Conservation (phyloP, 2,329 filamentous ascomycete genomes). For the Hansfordia pulvinata region DNA sequence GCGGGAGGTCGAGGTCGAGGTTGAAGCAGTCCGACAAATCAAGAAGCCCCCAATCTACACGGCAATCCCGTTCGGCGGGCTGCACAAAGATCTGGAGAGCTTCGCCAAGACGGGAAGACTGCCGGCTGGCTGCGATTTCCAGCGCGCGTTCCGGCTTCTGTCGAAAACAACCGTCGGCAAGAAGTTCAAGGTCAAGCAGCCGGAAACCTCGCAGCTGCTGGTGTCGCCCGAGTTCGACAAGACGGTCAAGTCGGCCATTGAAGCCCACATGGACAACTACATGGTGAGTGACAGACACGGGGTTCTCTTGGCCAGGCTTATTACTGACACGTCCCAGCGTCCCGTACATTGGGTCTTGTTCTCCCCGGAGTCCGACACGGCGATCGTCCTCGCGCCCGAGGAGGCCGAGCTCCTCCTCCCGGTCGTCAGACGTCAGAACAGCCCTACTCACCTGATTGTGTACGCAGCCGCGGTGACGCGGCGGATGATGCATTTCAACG, state of each 20-base stretch:
- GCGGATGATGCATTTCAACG: constrained; percentile 45
- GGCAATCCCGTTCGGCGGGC: constrained; percentile 25
- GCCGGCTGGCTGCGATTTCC: constrained; percentile 19
- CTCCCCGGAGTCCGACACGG: constrained; percentile 27
- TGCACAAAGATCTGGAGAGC: constrained; percentile 29
- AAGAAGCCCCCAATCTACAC: constrained; percentile 28
- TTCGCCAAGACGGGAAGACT: constrained; percentile 32
- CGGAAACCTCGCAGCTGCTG: constrained; percentile 14
- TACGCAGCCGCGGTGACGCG: constrained; percentile 49
- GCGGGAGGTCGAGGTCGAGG: constrained; percentile 42
- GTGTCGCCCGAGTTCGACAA: constrained; percentile 31
- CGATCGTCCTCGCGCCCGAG: constrained; percentile 45
- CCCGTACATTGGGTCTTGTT: constrained; percentile 49
- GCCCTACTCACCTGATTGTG: constrained; percentile 29
- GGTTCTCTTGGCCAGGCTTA: constrained; percentile 9
- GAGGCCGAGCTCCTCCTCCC: constrained; percentile 44
- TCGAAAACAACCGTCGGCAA: constrained; percentile 17
- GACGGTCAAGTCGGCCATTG: constrained; percentile 22
- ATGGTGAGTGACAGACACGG: constrained; percentile 16
- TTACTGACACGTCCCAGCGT: constrained; percentile 15
- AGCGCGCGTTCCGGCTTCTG: constrained; percentile 27
- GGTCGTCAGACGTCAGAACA: constrained; percentile 17
- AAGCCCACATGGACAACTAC: constrained; percentile 18
- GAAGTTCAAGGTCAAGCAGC: constrained; percentile 15
- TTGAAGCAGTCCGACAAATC: constrained; percentile 41